Conservation (phyloP, 2,329 filamentous ascomycete species). For the Amauroascus niger region DNA sequence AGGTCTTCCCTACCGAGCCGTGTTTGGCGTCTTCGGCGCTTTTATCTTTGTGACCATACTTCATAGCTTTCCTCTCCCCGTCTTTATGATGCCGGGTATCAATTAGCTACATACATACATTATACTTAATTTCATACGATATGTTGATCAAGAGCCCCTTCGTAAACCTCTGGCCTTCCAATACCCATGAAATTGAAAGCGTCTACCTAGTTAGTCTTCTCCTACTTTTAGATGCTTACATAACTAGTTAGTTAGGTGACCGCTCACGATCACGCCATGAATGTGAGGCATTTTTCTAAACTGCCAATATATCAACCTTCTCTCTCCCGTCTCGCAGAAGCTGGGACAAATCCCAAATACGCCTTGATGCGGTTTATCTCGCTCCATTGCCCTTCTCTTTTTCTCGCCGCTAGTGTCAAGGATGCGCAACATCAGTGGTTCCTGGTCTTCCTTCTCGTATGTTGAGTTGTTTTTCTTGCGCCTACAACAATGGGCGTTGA, state of each 20-base stretch:
- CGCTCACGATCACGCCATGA: neutral
- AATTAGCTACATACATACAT: neutral
- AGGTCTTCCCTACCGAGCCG: neutral
- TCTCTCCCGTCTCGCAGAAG: neutral
- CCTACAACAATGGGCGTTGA: neutral
- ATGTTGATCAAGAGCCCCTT: neutral
- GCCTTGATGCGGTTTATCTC: neutral
- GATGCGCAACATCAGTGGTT: neutral
- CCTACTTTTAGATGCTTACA: neutral
- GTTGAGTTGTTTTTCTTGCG: neutral
- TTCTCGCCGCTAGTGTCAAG: neutral
- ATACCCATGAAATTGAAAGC: no score
- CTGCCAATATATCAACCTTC: neutral
- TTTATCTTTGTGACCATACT: neutral
- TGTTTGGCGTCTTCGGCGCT: neutral
- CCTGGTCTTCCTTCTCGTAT: neutral
- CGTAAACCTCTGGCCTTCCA: no score
- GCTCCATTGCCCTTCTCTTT: neutral
- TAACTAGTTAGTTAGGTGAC: neutral
- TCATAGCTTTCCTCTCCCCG: neutral
- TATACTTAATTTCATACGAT: slow-evolving; percentile 2
- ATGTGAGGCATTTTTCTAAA: neutral
- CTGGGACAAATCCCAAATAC: neutral
- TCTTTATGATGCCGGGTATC: neutral
- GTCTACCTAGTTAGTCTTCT: no score